A percentile compares a stretch with the other conserved stretches of the same genome.
phyloP scores from a whole-genome alignment of 108 stramenopile genomes.

The Epithemia pelagica region DNA sequence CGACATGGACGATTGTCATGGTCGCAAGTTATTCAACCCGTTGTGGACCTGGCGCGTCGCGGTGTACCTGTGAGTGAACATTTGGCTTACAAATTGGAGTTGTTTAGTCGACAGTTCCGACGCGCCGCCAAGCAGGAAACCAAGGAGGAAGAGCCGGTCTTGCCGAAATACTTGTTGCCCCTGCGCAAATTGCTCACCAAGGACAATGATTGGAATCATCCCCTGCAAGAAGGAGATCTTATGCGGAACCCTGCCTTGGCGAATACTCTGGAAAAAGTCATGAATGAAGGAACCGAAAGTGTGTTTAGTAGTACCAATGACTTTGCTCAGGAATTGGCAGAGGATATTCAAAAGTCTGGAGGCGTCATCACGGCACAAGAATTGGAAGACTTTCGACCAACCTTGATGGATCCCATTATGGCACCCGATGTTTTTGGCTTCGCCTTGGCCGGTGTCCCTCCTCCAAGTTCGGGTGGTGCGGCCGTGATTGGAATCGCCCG shows the following conservation, averaged over 20 bases:
- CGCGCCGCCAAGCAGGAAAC: background rate
- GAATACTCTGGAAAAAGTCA: slow-evolving; percentile 44
- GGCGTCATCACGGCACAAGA: slow-evolving; percentile 68
- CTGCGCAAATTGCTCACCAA: slow-evolving; percentile 30
- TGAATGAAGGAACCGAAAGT: slow-evolving; percentile 50
- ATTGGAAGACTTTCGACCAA: slow-evolving; percentile 44
- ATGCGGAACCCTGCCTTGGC: slow-evolving; percentile 39
- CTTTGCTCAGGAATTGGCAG: slow-evolving; percentile 34
- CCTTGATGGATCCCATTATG: slow-evolving; percentile 41
- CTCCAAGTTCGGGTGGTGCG: slow-evolving; percentile 78
- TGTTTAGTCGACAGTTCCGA: background rate
- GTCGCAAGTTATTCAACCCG: slow-evolving; percentile 55
- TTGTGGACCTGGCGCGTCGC: slow-evolving; percentile 44
- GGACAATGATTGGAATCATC: slow-evolving; percentile 24
- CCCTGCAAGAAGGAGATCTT: slow-evolving; percentile 53
- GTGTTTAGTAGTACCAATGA: slow-evolving; percentile 39
- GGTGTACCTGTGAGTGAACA: slow-evolving; percentile 37
- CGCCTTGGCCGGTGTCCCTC: slow-evolving; percentile 62
- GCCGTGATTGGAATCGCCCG: slow-evolving; percentile 58
- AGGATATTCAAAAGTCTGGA: slow-evolving; percentile 49
- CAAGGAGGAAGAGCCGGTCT: background rate
- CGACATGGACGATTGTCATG: slow-evolving; percentile 55
- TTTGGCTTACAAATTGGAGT: slow-evolving; percentile 39
- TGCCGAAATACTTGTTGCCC: background rate
- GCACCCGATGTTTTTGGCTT: slow-evolving; percentile 41